Evolutionary conservation across 768 basidiomycete genomes (phyloP).

Genomic region (Boletus rubropictus): DNA sequence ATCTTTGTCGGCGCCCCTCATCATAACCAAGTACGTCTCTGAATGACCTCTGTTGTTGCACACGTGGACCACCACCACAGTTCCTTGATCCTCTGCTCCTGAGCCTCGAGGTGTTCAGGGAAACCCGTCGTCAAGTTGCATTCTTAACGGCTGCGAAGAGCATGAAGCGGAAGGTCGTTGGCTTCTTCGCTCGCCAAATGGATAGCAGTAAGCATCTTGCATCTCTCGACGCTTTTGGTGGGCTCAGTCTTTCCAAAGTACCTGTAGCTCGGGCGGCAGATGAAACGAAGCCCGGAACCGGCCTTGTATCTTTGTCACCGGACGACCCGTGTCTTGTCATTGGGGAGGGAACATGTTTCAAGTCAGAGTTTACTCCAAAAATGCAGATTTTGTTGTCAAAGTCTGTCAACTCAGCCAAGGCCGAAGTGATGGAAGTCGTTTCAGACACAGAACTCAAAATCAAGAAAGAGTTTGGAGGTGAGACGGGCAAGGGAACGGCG

Average conservation of each 20-base stretch:
- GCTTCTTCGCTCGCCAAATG: slow-evolving; percentile 77
- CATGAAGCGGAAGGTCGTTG: slow-evolving; percentile 73
- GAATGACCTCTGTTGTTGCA: slow-evolving; percentile 2
- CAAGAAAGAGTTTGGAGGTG: slow-evolving; percentile 83
- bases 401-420: slow-evolving; percentile 64
- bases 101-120: slow-evolving; percentile 78
- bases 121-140: slow-evolving; percentile 74
- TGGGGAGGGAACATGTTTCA: slow-evolving; percentile 79
- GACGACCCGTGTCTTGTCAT: slow-evolving; percentile 77
- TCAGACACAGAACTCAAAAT: slow-evolving; percentile 81
- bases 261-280: slow-evolving; percentile 92
- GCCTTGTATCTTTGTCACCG: slow-evolving; percentile 62
- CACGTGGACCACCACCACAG: slow-evolving; percentile 37
- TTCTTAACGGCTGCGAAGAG: slow-evolving; percentile 89
- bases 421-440: slow-evolving; percentile 82
- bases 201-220: slow-evolving; percentile 63
- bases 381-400: slow-evolving; percentile 89
- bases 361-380: slow-evolving; percentile 61
- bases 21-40: slow-evolving; percentile 68
- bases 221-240: neutral
- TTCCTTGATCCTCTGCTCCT: slow-evolving; percentile 90
- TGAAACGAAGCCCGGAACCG: slow-evolving; percentile 67
- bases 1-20: slow-evolving; percentile 94
- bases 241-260: slow-evolving; percentile 44
- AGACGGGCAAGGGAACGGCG: slow-evolving; percentile 66